A percentile compares a stretch with the other conserved stretches of the same genome.
These are phyloP conservation scores for Hypoxylon sp. DNA, from an alignment of 2,329 filamentous ascomycete genomes.

Conservation along the genomic window DNA sequence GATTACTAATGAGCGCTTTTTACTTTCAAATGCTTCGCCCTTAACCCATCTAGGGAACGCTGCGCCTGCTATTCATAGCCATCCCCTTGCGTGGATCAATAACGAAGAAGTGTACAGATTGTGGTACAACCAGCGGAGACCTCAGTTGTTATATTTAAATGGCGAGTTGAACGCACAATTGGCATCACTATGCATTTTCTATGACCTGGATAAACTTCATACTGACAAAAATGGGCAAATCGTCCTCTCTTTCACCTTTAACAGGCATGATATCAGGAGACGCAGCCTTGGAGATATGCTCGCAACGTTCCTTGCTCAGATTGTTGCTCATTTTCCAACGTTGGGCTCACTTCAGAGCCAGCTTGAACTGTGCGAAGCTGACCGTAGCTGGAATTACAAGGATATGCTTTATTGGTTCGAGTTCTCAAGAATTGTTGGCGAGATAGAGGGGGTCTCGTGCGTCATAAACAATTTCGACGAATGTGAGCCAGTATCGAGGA, in stretches of 20 bases:
- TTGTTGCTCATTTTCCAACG: slow-evolving; percentile 4
- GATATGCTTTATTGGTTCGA: slow-evolving; percentile 9
- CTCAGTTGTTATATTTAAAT: slow-evolving; percentile 20
- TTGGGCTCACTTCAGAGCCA: not conserved
- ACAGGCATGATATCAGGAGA: slow-evolving; percentile 19
- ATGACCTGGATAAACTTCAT: slow-evolving; percentile 12
- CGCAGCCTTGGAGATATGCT: slow-evolving; percentile 21
- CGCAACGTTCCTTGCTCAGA: slow-evolving; percentile 17
- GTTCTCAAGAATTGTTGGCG: not conserved
- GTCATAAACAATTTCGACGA: slow-evolving; percentile 13
- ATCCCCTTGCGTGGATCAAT: slow-evolving; percentile 25
- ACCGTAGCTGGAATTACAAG: slow-evolving; percentile 6
- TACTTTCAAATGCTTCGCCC: slow-evolving; percentile 6
- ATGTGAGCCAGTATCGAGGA: slow-evolving; percentile 7
- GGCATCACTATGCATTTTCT: slow-evolving; percentile 24
- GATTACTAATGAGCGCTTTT: not conserved
- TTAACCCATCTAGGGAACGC: not conserved
- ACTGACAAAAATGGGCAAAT: slow-evolving; percentile 9
- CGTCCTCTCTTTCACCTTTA: slow-evolving; percentile 26
- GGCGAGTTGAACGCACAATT: not conserved
- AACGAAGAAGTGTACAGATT: slow-evolving; percentile 16
- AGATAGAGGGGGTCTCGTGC: slow-evolving; percentile 6
- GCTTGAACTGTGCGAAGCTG: not conserved
- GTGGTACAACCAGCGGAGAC: slow-evolving; percentile 23
- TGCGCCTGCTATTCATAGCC: not conserved